A percentile compares a stretch with the other conserved stretches of the same genome.
These are phyloP conservation scores for Pichia insulana DNA, from an alignment of 805 yeast species.

Conservation along the genomic window DNA sequence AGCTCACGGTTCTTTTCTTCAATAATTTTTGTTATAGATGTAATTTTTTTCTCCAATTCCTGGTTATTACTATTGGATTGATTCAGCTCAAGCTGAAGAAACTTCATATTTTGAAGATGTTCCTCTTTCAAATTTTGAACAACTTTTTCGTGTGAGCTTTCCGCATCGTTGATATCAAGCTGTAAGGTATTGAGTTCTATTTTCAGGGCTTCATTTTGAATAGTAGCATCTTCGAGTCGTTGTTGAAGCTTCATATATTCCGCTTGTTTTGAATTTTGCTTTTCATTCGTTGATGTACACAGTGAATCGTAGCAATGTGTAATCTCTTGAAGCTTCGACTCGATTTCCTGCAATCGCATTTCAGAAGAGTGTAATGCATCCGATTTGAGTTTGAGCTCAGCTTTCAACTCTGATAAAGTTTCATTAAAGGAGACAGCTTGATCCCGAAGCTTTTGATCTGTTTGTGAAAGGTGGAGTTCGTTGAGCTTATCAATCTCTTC, in stretches of 20 bases:
- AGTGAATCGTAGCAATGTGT: too few relatives aligned
- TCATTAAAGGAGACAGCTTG: constrained; percentile 28
- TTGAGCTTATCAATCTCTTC: constrained; percentile 6
- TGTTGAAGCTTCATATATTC: background rate
- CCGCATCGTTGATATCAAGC: constrained; percentile 4
- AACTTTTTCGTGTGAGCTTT: background rate
- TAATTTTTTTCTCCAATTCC: background rate
- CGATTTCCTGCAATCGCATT: constrained; percentile 6
- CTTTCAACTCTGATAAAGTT: constrained; percentile 15
- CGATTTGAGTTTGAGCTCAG: background rate
- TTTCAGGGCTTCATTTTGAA: constrained; percentile 3
- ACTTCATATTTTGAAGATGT: background rate
- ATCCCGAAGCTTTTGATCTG: constrained; percentile 26
- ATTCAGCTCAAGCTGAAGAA: background rate
- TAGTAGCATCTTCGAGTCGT: constrained; percentile 2
- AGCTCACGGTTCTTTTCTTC: background rate
- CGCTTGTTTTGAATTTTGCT: too few relatives aligned
- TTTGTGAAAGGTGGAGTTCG: constrained; percentile 22
- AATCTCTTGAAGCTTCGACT: too few relatives aligned
- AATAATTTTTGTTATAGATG: background rate
- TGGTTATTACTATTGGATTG: background rate
- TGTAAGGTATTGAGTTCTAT: constrained; percentile 6
- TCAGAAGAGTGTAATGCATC: constrained; percentile 1
- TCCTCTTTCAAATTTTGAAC: background rate
- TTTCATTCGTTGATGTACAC: too few relatives aligned